These are phyloP conservation scores for Saccharomycopsis malanga DNA, from an alignment of 805 yeast genomes.

Conservation along the genomic window DNA sequence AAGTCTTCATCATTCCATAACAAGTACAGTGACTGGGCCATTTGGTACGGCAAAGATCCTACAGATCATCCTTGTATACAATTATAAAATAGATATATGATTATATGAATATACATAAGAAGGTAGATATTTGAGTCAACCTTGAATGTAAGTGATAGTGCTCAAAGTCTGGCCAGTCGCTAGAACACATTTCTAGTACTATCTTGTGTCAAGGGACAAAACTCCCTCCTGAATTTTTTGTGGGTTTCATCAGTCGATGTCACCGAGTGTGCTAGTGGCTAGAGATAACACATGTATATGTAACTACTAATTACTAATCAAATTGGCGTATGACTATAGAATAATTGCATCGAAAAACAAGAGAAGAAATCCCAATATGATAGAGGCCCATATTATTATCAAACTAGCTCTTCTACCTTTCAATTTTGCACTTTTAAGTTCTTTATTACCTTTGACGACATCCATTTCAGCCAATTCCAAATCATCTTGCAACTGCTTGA, in stretches of 20 bases:
- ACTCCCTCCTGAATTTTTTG: too few species aligned
- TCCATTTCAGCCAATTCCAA: conserved; percentile 36
- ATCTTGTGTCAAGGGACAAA: too few species aligned
- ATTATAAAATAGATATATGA: conserved; percentile 1
- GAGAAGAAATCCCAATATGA: conserved; percentile 28
- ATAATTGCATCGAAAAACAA: conserved; percentile 28
- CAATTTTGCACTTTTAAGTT: conserved; percentile 35
- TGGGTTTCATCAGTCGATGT: too few species aligned
- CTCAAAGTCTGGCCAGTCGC: too few species aligned
- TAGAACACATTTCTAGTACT: too few species aligned
- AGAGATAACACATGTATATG: too few species aligned
- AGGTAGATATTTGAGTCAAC: background rate
- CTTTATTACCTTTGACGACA: conserved; percentile 35
- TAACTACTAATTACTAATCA: too few species aligned
- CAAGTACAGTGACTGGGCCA: conserved; percentile 53
- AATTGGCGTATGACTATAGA: too few species aligned
- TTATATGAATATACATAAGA: too few species aligned
- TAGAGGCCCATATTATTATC: conserved; percentile 27
- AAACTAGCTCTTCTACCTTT: conserved; percentile 32
- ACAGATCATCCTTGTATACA: conserved; percentile 48
- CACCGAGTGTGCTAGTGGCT: too few species aligned
- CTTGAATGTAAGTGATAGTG: background rate
- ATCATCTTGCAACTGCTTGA: conserved; percentile 34
- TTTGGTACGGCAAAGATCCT: conserved; percentile 62
- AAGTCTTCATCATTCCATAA: conserved; percentile 26